These are phyloP conservation scores for Apiospora malaysiana DNA, from an alignment of 2,329 filamentous ascomycete genomes.

Conservation along the genomic window DNA sequence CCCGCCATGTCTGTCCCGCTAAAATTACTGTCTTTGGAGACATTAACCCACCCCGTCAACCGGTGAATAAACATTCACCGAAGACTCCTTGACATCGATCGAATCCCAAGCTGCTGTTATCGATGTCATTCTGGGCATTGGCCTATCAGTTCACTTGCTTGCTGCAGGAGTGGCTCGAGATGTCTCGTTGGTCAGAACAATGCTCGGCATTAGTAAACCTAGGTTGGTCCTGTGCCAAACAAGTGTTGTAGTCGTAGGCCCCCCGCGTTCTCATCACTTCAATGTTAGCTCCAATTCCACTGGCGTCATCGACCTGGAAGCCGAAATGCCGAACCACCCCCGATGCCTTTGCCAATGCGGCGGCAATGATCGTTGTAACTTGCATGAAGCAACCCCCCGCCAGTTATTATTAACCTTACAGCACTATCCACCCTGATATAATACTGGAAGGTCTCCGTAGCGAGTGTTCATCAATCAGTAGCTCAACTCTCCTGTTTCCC, in stretches of 20 bases:
- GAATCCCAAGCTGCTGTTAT: neutral
- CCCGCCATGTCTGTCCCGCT: neutral
- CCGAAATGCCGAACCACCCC: slow-evolving; percentile 6
- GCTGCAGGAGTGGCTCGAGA: no score
- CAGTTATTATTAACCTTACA: neutral
- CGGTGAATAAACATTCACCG: neutral
- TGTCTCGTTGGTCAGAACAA: neutral
- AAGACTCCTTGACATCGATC: neutral
- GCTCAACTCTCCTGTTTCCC: neutral
- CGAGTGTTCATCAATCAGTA: neutral
- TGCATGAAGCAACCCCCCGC: neutral
- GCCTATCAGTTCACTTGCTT: no score
- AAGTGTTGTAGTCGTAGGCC: neutral
- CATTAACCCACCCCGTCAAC: slow-evolving; percentile 1
- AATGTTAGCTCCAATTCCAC: slow-evolving; percentile 1
- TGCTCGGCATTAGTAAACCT: neutral
- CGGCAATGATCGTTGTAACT: neutral
- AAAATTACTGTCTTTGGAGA: slow-evolving; percentile 15
- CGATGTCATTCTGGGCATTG: no score
- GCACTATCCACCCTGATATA: neutral
- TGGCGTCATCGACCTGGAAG: slow-evolving; percentile 3
- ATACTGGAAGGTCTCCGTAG: neutral
- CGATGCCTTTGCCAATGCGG: neutral
- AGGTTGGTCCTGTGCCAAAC: neutral
- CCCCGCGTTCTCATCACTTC: neutral